These are phyloP conservation scores for Plasmodium vinckei DNA, from an alignment of 169 alveolate genomes.

Conservation along the genomic window DNA sequence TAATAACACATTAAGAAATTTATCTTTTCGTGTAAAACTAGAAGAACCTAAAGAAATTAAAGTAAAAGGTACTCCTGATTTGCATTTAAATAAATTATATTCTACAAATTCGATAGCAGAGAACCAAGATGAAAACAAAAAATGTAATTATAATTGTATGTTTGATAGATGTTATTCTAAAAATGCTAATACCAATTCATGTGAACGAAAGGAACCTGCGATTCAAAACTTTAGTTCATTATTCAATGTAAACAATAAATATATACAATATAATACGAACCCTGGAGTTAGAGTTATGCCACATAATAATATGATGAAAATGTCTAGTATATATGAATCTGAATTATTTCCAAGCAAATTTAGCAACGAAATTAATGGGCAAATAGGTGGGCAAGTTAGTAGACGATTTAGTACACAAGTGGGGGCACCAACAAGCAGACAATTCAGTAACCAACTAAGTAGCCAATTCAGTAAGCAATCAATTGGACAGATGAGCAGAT, in stretches of 20 bases:
- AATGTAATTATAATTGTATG: constrained; percentile 49
- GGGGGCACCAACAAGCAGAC: constrained; percentile 1
- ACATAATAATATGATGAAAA: constrained; percentile 12
- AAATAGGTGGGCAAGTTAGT: background rate
- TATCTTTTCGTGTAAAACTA: constrained; percentile 37
- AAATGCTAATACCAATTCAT: background rate
- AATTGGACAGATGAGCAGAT: background rate
- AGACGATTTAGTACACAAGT: background rate
- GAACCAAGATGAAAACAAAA: constrained; percentile 8
- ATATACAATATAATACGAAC: constrained; percentile 20
- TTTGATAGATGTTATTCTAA: constrained; percentile 42
- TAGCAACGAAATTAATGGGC: background rate
- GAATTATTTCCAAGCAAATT: constrained; percentile 16
- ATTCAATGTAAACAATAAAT: constrained; percentile 62
- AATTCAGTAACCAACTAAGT: background rate
- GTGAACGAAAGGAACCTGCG: constrained; percentile 63
- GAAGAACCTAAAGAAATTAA: constrained; percentile 23
- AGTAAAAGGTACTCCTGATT: constrained; percentile 17
- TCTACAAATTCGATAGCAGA: constrained; percentile 4
- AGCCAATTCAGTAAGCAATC: background rate
- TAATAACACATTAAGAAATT: constrained; percentile 27
- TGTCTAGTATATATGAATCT: constrained; percentile 65
- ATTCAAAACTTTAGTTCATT: constrained; percentile 59
- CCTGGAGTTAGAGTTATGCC: constrained; percentile 10
- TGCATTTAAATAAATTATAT: constrained; percentile 39